Conservation (phyloP, 1,284 basidiomycete genomes). For the Naganishia liquefaciens region DNA sequence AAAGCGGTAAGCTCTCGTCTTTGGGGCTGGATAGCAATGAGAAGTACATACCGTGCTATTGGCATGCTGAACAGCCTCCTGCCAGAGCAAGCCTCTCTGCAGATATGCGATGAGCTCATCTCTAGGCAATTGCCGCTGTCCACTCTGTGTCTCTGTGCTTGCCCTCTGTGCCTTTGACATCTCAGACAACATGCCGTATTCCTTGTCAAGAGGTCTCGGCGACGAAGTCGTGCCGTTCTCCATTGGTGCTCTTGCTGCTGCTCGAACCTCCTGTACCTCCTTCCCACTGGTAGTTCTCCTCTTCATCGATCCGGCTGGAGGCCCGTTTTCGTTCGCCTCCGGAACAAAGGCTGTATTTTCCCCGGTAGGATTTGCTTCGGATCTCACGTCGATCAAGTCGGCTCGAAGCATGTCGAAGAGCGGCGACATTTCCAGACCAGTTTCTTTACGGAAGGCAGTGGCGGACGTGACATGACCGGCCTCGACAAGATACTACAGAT, state of each 20-base stretch:
- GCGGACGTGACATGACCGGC: slow-evolving; percentile 15
- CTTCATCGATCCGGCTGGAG: background rate
- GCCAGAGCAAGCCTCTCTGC: slow-evolving; percentile 29
- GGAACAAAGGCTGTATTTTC: background rate
- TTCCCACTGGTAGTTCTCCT: slow-evolving; percentile 26
- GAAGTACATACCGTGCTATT: slow-evolving; percentile 12
- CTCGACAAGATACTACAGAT: slow-evolving; percentile 11
- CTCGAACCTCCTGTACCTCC: slow-evolving; percentile 13
- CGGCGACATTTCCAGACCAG: slow-evolving; percentile 5
- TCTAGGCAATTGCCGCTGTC: slow-evolving; percentile 13
- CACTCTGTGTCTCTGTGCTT: background rate
- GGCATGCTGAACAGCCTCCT: slow-evolving; percentile 25
- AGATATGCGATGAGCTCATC: slow-evolving; percentile 27
- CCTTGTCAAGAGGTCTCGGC: background rate
- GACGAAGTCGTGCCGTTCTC: slow-evolving; percentile 1
- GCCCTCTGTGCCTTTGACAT: slow-evolving; percentile 1
- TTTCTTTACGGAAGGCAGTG: slow-evolving; percentile 5
- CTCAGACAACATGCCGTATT: background rate
- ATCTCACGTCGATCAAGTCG: slow-evolving; percentile 1
- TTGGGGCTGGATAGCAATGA: too few species aligned
- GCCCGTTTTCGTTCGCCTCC: background rate
- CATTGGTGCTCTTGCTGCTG: slow-evolving; percentile 15
- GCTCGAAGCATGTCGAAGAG: slow-evolving; percentile 13
- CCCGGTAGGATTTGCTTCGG: background rate
- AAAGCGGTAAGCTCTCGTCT: background rate